Percentiles rank a stretch among this genome's conserved stretches.
phyloP scores from a whole-genome alignment of 2,329 filamentous ascomycete species.

The Claviceps purpurea region DNA sequence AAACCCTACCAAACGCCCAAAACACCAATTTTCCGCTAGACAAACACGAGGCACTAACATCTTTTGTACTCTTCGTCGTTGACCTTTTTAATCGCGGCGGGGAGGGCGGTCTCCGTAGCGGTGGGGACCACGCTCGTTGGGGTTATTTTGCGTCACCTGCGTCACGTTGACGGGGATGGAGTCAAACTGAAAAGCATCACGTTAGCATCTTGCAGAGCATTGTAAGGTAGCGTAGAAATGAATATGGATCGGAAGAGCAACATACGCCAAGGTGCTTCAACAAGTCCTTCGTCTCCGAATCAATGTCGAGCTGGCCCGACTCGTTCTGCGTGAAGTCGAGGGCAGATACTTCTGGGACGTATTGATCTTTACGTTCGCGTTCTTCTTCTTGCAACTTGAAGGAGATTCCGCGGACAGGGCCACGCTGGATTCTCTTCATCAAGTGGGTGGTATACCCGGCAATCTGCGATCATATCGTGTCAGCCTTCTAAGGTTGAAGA shows the following conservation, averaged over 20 bases:
- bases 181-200: conserved; percentile 58
- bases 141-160: conserved; percentile 77
- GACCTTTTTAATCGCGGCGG: conserved; percentile 17
- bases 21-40: conserved; percentile 23
- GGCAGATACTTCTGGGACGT: conserved; percentile 96
- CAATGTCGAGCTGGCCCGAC: conserved; percentile 85
- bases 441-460: conserved; percentile 96
- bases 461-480: conserved; percentile 43
- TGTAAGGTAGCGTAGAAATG: no score
- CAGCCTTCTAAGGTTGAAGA: neutral
- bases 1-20: conserved; percentile 29
- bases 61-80: neutral
- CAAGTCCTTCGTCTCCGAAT: conserved; percentile 96
- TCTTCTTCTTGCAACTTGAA: conserved; percentile 99
- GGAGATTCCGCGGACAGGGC: conserved; percentile 98
- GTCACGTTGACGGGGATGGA: conserved; percentile 94
- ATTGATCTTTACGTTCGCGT: conserved; percentile 99
- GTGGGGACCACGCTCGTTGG: conserved; percentile 62
- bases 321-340: conserved; percentile 96
- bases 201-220: conserved; percentile 15
- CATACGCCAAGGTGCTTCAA: conserved; percentile 97
- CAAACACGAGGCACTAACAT: neutral
- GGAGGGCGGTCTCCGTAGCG: conserved; percentile 54
- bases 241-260: conserved; percentile 19
- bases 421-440: conserved; percentile 99